Evolutionary conservation across 2,329 filamentous ascomycete genomes (phyloP), one percentile per base, ranked within the genome.

Genomic region (Canariomyces notabilis): DNA sequence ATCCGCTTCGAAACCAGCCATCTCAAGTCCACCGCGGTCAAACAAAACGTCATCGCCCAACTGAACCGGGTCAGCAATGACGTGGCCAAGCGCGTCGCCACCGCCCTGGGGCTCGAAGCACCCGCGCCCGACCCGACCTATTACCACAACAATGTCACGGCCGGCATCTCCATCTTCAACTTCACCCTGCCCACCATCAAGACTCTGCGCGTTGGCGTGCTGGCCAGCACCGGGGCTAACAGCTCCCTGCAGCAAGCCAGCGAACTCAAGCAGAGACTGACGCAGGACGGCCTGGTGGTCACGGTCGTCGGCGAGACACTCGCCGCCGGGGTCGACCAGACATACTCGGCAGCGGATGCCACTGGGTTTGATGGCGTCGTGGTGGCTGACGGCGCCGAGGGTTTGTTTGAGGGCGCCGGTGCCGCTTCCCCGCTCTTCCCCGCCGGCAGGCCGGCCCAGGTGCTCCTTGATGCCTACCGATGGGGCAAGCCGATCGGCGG

Each of bases 401-500:
- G 56, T 1, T 64, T 81, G 12, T 84, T 87, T 56, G 56, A 58
- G 7, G 53, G 60, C 5, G 60, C 62, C 15, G 61, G 61, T 15
- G 62, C 62, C 1, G 60, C 60, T 18, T 77, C 74, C 3, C 70
- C 79, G 0, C 67, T 87, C 6, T 88, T 76, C 63, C 84, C 84
- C 1, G 68, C 74, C 2, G 79, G 79, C 1, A 72, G 82, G 0
- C 85, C 84, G 0, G 63, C 73, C 2, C 75, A 85, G 67, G 82
- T 88, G 41, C 61, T 87, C 15, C 60, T 71, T 14, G 77, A 82
- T 57, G 77, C 73, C 0, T 88, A 80, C 66, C 69, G 77, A 19
- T 88, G 80, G 70, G 84, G 83, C 4, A 89, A 89, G 71, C 80
- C 85, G 0, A 68, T 88, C 19, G 82, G 71, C 12, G 77, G 76